Percentiles rank a stretch among this genome's conserved stretches.
Evolutionary conservation across 768 basidiomycete genomes (phyloP).

Genomic region (Lyophyllum decastes): DNA sequence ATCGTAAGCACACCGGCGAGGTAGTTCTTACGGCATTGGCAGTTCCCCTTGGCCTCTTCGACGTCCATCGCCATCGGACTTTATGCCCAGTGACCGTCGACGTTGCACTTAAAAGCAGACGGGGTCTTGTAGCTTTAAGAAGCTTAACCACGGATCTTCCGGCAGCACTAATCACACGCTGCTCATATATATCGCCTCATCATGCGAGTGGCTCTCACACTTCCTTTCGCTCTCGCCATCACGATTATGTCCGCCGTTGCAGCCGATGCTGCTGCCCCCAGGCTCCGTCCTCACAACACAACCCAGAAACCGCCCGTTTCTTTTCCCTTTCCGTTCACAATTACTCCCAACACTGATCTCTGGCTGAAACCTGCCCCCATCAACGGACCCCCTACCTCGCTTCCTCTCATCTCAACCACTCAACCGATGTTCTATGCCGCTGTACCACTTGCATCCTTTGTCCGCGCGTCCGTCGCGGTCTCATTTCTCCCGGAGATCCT

Average conservation of each 20-base stretch:
- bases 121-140: neutral
- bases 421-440: conserved; percentile 19
- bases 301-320: conserved; percentile 15
- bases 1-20: neutral
- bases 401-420: conserved; percentile 8
- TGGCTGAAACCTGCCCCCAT: conserved; percentile 21
- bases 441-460: conserved; percentile 8
- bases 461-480: conserved; percentile 15
- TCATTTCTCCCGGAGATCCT: conserved; percentile 13
- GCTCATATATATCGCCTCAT: neutral
- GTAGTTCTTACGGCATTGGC: neutral
- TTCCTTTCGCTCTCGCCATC: neutral
- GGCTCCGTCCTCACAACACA: conserved; percentile 13
- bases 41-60: neutral
- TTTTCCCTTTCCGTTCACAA: conserved; percentile 15
- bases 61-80: neutral
- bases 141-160: neutral
- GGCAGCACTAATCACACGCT: neutral
- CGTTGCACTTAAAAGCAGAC: neutral
- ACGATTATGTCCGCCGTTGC: neutral
- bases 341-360: conserved; percentile 18
- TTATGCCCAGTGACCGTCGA: neutral
- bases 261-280: neutral
- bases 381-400: conserved; percentile 9
- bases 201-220: neutral